Evolutionary conservation across 139 green algal genomes (phyloP), one percentile per base, ranked within the genome.

Genomic region (Chlorella sp.): DNA sequence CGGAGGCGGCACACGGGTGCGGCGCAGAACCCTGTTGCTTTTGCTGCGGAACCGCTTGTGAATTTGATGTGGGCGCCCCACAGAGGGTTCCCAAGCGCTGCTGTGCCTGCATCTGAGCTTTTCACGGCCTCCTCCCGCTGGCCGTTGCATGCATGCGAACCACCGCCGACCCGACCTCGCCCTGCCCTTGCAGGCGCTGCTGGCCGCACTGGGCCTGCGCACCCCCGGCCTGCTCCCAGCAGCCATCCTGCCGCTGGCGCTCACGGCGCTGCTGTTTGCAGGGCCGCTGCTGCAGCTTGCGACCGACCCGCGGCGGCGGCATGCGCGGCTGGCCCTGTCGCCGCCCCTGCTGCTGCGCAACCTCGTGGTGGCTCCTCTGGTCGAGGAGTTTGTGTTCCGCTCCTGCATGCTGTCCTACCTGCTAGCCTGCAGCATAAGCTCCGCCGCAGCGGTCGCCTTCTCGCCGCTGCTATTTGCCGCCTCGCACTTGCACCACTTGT

Each of bases 361-460:
- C 82, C 74, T 86, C 18, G 4, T 93, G 5, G 69, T 93, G 0
- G 94, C 92, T 1, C 95, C 95, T 2, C 4, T 97, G 34, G 90
- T 90, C 0, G 95, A 98, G 86, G 95, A 98, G 88, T 95, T 92
- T 36, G 90, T 89, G 38, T 98, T 98, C 84, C 87, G 95, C 18
- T 89, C 90, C 20, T 95, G 95, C 87, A 94, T 97, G 86, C 82
- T 92, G 41, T 93, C 94, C 11, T 88, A 95, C 73, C 87, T 97
- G 21, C 30, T 88, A 51, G 34, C 51, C 2, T 23, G 17, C 3
- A 71, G 83, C 2, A 64, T 51, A 1, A n/a, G 28, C 6, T n/a
- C 68, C 11, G 17, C 18, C 1, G 30, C 47, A 2, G 81, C 80
- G 23, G 81, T 95, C 65, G 78, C 90, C 12, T 32, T 93, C 30